Evolutionary conservation across 495 filamentous ascomycete genomes (phyloP).

Genomic region (Daldinia vernicosa): DNA sequence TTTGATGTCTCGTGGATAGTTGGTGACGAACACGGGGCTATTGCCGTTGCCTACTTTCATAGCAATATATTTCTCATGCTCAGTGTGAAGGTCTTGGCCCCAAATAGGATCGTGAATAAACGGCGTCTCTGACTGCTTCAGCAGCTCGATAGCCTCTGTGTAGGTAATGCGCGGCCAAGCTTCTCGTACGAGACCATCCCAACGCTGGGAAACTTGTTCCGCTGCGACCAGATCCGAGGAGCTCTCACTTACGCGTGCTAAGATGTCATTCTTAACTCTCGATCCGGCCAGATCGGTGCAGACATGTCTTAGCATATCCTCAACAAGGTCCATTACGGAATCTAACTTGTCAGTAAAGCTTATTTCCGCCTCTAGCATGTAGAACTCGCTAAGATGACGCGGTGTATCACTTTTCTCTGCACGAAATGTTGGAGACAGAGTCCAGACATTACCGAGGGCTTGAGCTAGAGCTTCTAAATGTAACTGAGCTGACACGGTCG

Average conservation of each 20-base stretch:
- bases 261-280: slow-evolving; percentile 67
- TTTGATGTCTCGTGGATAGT: slow-evolving; percentile 87
- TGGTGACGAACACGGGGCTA: slow-evolving; percentile 86
- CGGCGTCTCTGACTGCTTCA: slow-evolving; percentile 67
- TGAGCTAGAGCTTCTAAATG: slow-evolving; percentile 94
- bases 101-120: slow-evolving; percentile 76
- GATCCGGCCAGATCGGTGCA: slow-evolving; percentile 63
- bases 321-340: slow-evolving; percentile 78
- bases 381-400: slow-evolving; percentile 95
- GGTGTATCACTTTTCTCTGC: slow-evolving; percentile 95
- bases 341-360: slow-evolving; percentile 76
- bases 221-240: slow-evolving; percentile 47
- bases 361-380: slow-evolving; percentile 95
- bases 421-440: slow-evolving; percentile 90
- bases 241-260: slow-evolving; percentile 43
- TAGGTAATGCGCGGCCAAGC: slow-evolving; percentile 89
- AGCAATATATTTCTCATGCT: slow-evolving; percentile 93
- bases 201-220: slow-evolving; percentile 69
- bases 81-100: slow-evolving; percentile 81
- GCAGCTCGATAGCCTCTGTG: slow-evolving; percentile 73
- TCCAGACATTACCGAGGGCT: slow-evolving; percentile 90
- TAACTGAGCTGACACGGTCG: slow-evolving; percentile 93
- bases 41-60: slow-evolving; percentile 65
- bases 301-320: slow-evolving; percentile 75
- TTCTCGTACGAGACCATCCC: slow-evolving; percentile 68